Evolutionary conservation across 2,329 filamentous ascomycete genomes (phyloP).

Genomic region (Coccinonectria pachysandricola): DNA sequence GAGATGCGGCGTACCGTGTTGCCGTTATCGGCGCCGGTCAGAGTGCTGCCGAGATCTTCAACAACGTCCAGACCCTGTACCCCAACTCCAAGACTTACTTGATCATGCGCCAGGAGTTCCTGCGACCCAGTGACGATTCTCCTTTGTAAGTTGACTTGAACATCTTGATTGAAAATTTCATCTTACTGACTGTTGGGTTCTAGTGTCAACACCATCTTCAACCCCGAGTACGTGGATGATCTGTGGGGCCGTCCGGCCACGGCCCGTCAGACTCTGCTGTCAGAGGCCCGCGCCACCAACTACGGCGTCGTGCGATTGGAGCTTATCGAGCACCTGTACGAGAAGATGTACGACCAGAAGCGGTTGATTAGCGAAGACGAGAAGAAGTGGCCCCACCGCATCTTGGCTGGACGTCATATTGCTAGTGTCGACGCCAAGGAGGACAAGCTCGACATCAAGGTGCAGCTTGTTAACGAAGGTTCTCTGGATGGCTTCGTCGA

Average conservation of each 20-base stretch:
- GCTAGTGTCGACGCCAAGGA: constrained; percentile 44
- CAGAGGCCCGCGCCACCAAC: constrained; percentile 74
- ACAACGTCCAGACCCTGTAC: constrained; percentile 73
- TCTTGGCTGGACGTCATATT: constrained; percentile 60
- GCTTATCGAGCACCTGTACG: constrained; percentile 80
- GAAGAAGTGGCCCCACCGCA: constrained; percentile 69
- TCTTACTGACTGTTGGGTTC: too few species aligned
- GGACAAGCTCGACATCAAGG: constrained; percentile 46
- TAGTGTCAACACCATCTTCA: constrained; percentile 93
- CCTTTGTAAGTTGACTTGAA: constrained; percentile 69
- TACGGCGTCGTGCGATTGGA: constrained; percentile 90
- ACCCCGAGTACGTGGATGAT: constrained; percentile 71
- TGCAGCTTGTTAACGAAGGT: constrained; percentile 38
- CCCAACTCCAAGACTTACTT: constrained; percentile 70
- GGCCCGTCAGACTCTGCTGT: constrained; percentile 50
- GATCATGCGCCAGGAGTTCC: constrained; percentile 71
- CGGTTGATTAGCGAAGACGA: constrained; percentile 60
- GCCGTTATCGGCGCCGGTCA: constrained; percentile 85
- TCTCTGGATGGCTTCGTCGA: constrained; percentile 30
- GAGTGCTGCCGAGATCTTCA: constrained; percentile 91
- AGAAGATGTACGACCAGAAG: constrained; percentile 77
- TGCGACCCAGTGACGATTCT: constrained; percentile 88
- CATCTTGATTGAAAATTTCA: too few species aligned
- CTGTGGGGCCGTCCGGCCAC: constrained; percentile 59
- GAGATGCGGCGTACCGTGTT: constrained; percentile 54